Conservation (phyloP, 2,329 filamentous ascomycete species). For the Daldinia eschscholtzii region DNA sequence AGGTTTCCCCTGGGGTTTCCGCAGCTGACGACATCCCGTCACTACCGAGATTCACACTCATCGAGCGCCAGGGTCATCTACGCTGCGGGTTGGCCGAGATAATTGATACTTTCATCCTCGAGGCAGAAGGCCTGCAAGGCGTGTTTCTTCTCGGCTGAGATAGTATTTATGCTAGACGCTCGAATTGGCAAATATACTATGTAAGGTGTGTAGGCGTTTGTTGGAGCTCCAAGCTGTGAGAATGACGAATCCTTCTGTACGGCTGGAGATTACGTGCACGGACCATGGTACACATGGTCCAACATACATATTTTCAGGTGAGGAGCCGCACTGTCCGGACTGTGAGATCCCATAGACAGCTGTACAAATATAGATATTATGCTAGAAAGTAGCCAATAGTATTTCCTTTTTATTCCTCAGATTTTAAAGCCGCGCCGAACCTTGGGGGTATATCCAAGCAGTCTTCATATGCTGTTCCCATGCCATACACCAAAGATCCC, state of each 20-base stretch:
- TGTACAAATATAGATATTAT: constrained; percentile 12
- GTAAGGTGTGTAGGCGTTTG: constrained; percentile 5
- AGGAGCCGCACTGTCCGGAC: constrained; percentile 12
- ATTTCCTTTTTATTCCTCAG: constrained; percentile 18
- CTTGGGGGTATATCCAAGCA: constrained; percentile 43
- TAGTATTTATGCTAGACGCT: neutral
- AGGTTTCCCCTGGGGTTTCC: constrained; percentile 1
- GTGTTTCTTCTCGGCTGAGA: neutral
- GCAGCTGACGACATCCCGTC: constrained; percentile 14
- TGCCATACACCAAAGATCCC: constrained; percentile 31
- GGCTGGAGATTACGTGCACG: constrained; percentile 19
- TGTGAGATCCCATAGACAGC: constrained; percentile 13
- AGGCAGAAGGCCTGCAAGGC: neutral
- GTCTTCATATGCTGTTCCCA: constrained; percentile 38
- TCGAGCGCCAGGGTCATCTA: constrained; percentile 6
- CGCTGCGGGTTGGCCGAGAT: neutral
- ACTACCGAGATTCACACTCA: constrained; percentile 13
- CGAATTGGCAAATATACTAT: neutral
- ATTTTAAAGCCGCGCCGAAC: constrained; percentile 20
- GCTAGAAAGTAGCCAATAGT: constrained; percentile 5
- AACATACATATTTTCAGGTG: constrained; percentile 7
- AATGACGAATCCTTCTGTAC: constrained; percentile 14
- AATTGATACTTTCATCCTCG: neutral
- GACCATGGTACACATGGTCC: constrained; percentile 17
- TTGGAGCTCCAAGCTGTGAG: constrained; percentile 3